Base-by-base conservation (phyloP, 108 stramenopile genomes). In the Fistulifera pelliculosa region DNA sequence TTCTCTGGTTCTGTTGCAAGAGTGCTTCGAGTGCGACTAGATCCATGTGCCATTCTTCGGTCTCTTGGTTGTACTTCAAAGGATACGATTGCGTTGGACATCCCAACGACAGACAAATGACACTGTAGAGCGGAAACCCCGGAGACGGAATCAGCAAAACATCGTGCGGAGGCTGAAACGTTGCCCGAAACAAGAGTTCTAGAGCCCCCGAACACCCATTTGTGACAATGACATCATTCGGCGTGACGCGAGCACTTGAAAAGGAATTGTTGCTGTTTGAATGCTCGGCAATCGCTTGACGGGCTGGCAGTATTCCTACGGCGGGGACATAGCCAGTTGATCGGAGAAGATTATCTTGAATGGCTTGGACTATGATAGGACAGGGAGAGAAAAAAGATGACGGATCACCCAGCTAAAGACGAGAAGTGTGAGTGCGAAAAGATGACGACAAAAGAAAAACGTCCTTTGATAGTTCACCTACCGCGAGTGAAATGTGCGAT, bases 181-280 rank as follows among this genome's bases (percentile, higher is more conserved):
- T 48, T 1, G 71, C 81, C 24, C 79, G 70, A 3, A 97, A 60
- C 10, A 75, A 81, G 40, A 97, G 48, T 47, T 95, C 92, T 27
- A 97, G 52, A 2, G 93, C 90, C n/a, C 94, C 94, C 8, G 86
- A 89, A 49, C 85, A 93, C n/a, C 96, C 96, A 31, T 75, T 80
- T 27, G 89, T 73, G 31, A 97, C 79, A 59, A 94, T 75, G 49
- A 97, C 87, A 11, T 45, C 7, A 45, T 45, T 45, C 7, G 19
- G 6, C 11, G 44, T 19, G 3, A 19, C n/a, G n/a, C n/a, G n/a
- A n/a, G n/a, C 44, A n/a, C 38, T 52, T 23, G 50, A 75, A 1
- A 65, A 71, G 64, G 80, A 77, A 56, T 85, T 61, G 15, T 35
- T 8, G 31, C 31, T 3, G 8, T 35, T 35, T 3, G 6, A 35